A percentile compares a stretch with the other conserved stretches of the same genome.
Conservation (phyloP, 176 grass and related monocot species). For the Oryza nivara region DNA sequence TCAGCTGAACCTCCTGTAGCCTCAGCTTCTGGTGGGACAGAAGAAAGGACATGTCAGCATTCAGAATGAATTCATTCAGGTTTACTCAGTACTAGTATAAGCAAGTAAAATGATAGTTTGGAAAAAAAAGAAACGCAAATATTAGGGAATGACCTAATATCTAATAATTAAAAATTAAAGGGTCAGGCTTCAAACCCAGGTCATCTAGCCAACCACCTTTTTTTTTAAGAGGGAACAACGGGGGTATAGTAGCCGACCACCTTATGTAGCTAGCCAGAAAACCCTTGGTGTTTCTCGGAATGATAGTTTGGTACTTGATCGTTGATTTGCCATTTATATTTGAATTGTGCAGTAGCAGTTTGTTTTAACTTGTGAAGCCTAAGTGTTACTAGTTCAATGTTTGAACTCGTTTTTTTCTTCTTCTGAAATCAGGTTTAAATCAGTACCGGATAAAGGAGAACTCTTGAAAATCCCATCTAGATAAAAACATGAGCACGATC, state of each 20-base stretch:
- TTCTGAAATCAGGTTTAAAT: not conserved
- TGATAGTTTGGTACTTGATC: too few species aligned
- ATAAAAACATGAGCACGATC: not conserved
- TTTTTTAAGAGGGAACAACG: too few species aligned
- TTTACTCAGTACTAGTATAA: not conserved
- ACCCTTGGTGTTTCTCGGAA: not conserved
- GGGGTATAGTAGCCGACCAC: too few species aligned
- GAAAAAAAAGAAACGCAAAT: too few species aligned
- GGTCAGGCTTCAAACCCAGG: too few species aligned
- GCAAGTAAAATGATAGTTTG: not conserved
- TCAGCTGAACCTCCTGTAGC: slow-evolving; percentile 45
- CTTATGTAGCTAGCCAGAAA: too few species aligned
- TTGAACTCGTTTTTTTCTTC: not conserved
- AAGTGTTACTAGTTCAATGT: not conserved
- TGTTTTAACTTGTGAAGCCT: not conserved
- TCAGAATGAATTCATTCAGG: not conserved
- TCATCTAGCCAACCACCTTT: too few species aligned
- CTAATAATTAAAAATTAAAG: too few species aligned
- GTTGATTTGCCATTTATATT: not conserved
- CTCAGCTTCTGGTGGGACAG: slow-evolving; percentile 34
- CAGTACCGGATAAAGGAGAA: not conserved
- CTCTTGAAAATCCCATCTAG: not conserved
- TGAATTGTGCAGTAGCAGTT: not conserved
- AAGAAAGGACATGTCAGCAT: not conserved
- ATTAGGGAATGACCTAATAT: too few species aligned